Base-by-base conservation (phyloP, 192 early-diverging fungal genomes). In the Entomortierella parvispora region DNA sequence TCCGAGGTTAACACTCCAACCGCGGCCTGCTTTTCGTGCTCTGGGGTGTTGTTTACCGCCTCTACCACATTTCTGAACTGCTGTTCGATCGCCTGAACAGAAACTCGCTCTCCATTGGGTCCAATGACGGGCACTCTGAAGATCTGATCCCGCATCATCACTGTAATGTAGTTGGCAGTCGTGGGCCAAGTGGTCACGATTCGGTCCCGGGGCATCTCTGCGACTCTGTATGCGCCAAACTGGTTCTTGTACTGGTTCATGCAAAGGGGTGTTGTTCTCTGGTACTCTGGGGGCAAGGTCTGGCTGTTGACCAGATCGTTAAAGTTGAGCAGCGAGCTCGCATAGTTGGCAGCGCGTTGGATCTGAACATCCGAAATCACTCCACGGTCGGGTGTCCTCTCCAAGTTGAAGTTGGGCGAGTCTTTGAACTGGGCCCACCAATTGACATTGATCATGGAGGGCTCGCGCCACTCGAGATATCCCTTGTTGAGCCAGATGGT, bases 161-260 rank as follows among this genome's bases (percentile, higher is more conserved):
- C 92, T 61, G 95, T 87, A 37, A 98, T 90, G 68, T 98, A 96
- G 42, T 83, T 85, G 42, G 92, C 88, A 2, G 79, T 87, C 15
- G 92, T 69, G 9, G 96, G 96, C 74, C 87, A 92, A 49, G 87
- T 81, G 25, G 87, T 83, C 8, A 90, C 83, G 48, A 97, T 82
- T 23, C 85, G 83, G 72, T 99, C 97, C 25, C 86, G 68, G 2
- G 80, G 83, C 11, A 79, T 43, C 2, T 89, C 88, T 12, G 96
- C 88, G 34, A 96, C 83, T 18, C 97, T 86, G 47, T 87, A 86
- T 8, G 92, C 89, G 44, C 93, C 93, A 84, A 96, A 97, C 69
- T 92, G 89, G 50, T 89, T 89, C 61, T 87, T 92, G 83, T 93
- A 93, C 85, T 99, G 97, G 82, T 96, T 90, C 97, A 99, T 99